Conservation (phyloP, 1,284 basidiomycete species). For the Cystobasidiaceae sp. region DNA sequence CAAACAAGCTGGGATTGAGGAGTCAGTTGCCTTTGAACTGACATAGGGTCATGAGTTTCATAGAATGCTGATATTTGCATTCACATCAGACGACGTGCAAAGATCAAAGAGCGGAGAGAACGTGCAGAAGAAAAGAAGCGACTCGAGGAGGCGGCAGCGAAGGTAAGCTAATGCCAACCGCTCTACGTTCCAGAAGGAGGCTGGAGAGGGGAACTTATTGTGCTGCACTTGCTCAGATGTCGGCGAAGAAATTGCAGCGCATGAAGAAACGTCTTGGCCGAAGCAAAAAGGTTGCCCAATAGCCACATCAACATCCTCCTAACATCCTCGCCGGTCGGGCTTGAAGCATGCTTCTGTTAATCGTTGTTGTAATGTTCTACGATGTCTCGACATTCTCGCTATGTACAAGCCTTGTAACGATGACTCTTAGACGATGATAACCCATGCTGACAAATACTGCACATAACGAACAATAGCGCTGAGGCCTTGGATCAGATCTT, state of each 20-base stretch:
- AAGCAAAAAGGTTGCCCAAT: constrained; percentile 39
- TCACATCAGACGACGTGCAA: constrained; percentile 30
- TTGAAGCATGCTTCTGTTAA: no score
- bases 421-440: no score
- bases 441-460: no score
- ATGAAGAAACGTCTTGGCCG: constrained; percentile 42
- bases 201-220: no score
- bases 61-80: background rate
- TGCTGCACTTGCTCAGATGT: constrained; percentile 34
- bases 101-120: constrained; percentile 35
- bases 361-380: no score
- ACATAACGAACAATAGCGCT: no score
- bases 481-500: background rate
- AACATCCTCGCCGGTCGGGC: no score
- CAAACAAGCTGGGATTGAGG: constrained; percentile 35
- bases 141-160: constrained; percentile 37
- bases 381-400: no score
- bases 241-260: constrained; percentile 41
- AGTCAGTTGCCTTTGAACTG: background rate
- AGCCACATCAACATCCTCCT: no score
- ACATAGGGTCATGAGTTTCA: background rate
- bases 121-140: constrained; percentile 39
- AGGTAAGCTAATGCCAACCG: constrained; percentile 25
- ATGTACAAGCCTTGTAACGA: no score
- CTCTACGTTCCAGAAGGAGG: no score